Base-by-base conservation (phyloP, 257 asterid species). In the Penstemon newberryi region DNA sequence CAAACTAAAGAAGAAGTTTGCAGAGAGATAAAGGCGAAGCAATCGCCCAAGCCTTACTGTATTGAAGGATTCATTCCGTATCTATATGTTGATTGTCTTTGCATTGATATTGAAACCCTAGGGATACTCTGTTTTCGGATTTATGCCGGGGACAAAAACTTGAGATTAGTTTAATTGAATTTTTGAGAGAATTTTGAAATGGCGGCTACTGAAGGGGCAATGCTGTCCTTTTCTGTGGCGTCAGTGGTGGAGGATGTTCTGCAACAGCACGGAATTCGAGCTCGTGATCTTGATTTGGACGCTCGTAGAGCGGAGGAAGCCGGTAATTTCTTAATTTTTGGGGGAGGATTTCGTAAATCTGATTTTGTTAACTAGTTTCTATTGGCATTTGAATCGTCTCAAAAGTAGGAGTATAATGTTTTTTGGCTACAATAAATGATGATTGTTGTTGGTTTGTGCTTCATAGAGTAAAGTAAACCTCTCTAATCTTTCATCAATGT, bases 221-320 rank as follows among this genome's bases (percentile, higher is more conserved):
- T 12, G 6, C 75, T 86, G 69, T 71, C 89, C 60, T 86, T 92
- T 77, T 92, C 97, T 5, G 95, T 78, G 70, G 90, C 91, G 60
- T 92, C 98, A 39, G 86, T 90, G 45, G 95, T 92, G 78, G 98
- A 92, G 84, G 95, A 83, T 86, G 96, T 93, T 75, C 95, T 93
- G 70, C 96, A 93, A 65, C 98, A 88, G 83, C 98, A 90, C 70
- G 96, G 87, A 5, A 78, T 61, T 65, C 82, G 85, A 80, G 83
- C 97, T 39, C 83, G 89, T 18, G 75, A 68, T 73, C 89, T 93
- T 40, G 98, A 93, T 91, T 86, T 86, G 60, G 97, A 93, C 67
- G 92, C 94, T 41, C 90, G 98, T 13, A 77, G 96, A 77, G 96
- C 96, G 15, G 95, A 86, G 64, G 98, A 88, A 87, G 94, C 94